These are phyloP conservation scores for Primulina huaijiensis DNA, from an alignment of 257 asterid species.

Conservation along the genomic window DNA sequence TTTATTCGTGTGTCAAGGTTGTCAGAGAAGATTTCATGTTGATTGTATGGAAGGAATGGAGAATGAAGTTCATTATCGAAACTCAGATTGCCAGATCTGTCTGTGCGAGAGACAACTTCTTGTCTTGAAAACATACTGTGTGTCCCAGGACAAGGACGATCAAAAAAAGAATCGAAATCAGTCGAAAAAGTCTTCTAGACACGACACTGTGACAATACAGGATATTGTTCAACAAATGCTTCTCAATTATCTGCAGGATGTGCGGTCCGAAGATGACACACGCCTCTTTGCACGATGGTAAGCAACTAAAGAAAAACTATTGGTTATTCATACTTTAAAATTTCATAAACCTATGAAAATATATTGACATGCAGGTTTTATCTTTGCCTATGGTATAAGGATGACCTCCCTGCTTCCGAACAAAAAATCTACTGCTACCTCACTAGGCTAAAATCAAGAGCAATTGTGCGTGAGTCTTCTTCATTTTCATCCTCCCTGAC, in stretches of 20 bases:
- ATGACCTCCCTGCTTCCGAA: constrained; percentile 77
- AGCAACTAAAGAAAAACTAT: constrained; percentile 34
- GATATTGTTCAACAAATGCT: constrained; percentile 95
- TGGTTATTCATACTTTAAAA: constrained; percentile 19
- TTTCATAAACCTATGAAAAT: constrained; percentile 19
- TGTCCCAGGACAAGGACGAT: constrained; percentile 51
- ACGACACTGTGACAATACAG: constrained; percentile 46
- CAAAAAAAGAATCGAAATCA: constrained; percentile 38
- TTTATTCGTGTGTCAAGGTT: constrained; percentile 63
- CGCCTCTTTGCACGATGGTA: constrained; percentile 83
- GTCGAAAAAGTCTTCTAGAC: constrained; percentile 48
- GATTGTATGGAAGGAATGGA: constrained; percentile 78
- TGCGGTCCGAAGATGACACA: constrained; percentile 63
- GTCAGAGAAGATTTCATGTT: constrained; percentile 74
- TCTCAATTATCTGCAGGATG: constrained; percentile 80
- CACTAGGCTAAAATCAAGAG: constrained; percentile 74
- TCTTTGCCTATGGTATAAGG: constrained; percentile 95
- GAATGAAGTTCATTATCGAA: constrained; percentile 53
- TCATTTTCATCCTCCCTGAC: constrained; percentile 51
- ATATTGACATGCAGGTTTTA: constrained; percentile 73
- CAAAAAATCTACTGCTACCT: constrained; percentile 57
- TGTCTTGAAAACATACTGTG: constrained; percentile 56
- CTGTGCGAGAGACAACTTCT: constrained; percentile 72
- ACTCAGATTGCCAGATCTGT: constrained; percentile 65
- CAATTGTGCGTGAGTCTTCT: constrained; percentile 60